Percentiles rank a stretch among this genome's conserved stretches.
Evolutionary conservation across 83 land plant genomes (phyloP).

Genomic region (Picea mariana): DNA sequence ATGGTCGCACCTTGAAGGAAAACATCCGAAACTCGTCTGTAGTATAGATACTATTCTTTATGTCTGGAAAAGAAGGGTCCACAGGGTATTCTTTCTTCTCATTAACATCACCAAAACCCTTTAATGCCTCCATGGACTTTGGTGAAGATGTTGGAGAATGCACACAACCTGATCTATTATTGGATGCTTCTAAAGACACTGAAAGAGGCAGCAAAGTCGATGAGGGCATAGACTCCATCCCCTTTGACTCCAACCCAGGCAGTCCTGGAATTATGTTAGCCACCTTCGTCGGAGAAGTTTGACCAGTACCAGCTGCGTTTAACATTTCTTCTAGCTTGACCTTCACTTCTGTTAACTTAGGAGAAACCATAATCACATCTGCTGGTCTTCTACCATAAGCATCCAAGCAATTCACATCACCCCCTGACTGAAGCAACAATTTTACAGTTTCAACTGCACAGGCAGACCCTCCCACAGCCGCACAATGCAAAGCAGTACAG

Average conservation of each 20-base stretch:
- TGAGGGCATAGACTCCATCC: neutral
- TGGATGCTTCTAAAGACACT: slow-evolving; percentile 21
- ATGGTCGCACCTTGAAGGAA: slow-evolving; percentile 78
- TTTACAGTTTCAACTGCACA: slow-evolving; percentile 25
- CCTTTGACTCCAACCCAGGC: neutral
- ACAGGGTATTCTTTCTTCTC: slow-evolving; percentile 81
- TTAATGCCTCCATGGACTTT: slow-evolving; percentile 7
- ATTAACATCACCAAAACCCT: slow-evolving; percentile 13
- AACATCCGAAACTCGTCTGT: slow-evolving; percentile 82
- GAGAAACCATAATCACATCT: slow-evolving; percentile 59
- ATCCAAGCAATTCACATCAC: slow-evolving; percentile 44
- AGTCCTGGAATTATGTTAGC: slow-evolving; percentile 1
- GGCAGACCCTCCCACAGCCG: slow-evolving; percentile 22
- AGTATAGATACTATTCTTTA: slow-evolving; percentile 70
- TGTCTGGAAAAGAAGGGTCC: slow-evolving; percentile 77
- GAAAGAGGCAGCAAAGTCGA: slow-evolving; percentile 34
- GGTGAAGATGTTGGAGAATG: slow-evolving; percentile 33
- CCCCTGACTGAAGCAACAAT: slow-evolving; percentile 38
- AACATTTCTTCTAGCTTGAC: slow-evolving; percentile 47
- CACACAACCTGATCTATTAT: slow-evolving; percentile 33
- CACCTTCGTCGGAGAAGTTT: slow-evolving; percentile 7
- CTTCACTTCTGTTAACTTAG: slow-evolving; percentile 26
- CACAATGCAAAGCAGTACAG: slow-evolving; percentile 74
- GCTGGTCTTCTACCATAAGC: slow-evolving; percentile 42
- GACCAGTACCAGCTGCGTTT: neutral